Conservation (phyloP, 2,329 filamentous ascomycete genomes). For the Tolypocladium amazonense region DNA sequence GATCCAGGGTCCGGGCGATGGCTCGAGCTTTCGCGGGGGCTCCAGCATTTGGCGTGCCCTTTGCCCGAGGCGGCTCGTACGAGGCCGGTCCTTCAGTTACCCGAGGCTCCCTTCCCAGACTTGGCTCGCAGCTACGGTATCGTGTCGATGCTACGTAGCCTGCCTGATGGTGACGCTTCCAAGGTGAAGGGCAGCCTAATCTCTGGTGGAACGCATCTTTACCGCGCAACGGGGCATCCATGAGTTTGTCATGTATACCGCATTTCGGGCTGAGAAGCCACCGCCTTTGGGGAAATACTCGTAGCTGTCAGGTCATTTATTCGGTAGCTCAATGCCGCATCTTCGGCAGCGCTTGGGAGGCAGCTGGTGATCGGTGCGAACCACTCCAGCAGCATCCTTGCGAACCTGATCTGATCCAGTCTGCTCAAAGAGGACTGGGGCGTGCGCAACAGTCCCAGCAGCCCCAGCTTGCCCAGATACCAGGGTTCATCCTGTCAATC, state of each 20-base stretch:
- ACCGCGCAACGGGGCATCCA: background rate
- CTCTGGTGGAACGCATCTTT: background rate
- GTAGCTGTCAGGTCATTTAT: background rate
- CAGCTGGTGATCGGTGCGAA: background rate
- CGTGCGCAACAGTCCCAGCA: background rate
- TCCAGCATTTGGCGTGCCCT: background rate
- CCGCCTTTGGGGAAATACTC: background rate
- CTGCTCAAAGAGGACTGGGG: background rate
- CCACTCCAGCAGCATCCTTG: background rate
- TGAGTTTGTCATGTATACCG: background rate
- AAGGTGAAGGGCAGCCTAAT: background rate
- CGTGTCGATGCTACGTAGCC: background rate
- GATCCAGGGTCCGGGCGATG: background rate
- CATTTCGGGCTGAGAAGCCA: background rate
- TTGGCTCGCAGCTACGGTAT: background rate
- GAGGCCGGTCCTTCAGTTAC: background rate
- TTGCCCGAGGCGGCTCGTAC: background rate
- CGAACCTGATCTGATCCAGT: background rate
- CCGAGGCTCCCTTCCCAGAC: background rate
- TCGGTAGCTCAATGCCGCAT: background rate
- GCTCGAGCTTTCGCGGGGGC: background rate
- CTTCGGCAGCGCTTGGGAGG: background rate
- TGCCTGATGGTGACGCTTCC: background rate
- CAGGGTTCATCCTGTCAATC: background rate
- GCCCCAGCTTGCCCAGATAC: background rate